Evolutionary conservation across 1,284 basidiomycete genomes (phyloP), one percentile per base, ranked within the genome.

Genomic region (Bjerkandera adusta): DNA sequence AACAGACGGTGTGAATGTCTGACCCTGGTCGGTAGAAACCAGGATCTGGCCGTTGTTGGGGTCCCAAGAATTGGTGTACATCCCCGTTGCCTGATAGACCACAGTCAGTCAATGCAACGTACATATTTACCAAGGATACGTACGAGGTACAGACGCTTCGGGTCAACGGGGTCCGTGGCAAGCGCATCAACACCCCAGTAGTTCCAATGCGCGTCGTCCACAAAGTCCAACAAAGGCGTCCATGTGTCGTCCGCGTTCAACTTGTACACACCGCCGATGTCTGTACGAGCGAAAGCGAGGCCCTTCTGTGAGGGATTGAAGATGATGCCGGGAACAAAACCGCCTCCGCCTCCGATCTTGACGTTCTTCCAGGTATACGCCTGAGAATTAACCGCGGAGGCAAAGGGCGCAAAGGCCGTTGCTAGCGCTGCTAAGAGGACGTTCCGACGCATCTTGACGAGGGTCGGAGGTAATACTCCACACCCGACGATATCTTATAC

Each of bases 11-110:
- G 72, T 76, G 60, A 76, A 85, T 0, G 77, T 77, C 13, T 69
- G 57, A 10, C 82, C 81, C 47, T 73, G 69, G 56, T 85, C 75
- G 5, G 69, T 72, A 6, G 81, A 84, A 36, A 77, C 76, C n/a
- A 84, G 63, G 36, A 85, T 82, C 44, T 76, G 71, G 3, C 82
- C 83, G 46, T 83, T 80, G 56, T 77, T 81, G 3, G 81, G 80
- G 54, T 83, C 81, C 71, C 72, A 84, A 26, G 69, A 75, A 59
- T 83, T 84, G 3, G 81, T 83, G 55, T 84, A 85, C 75, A 80
- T 78, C 36, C 81, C 81, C 5, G 73, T 73, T 1, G 79, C 78
- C 77, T 81, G 5, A 20, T 18, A 47, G 20, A 20, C 45, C 25
- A 22, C 30, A 40, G 21, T 10, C 8, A 16, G 35, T 6, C 18